A percentile compares a stretch with the other conserved stretches of the same genome.
phyloP scores from a whole-genome alignment of 768 basidiomycete species.

The Boletus subcaerulescens region DNA sequence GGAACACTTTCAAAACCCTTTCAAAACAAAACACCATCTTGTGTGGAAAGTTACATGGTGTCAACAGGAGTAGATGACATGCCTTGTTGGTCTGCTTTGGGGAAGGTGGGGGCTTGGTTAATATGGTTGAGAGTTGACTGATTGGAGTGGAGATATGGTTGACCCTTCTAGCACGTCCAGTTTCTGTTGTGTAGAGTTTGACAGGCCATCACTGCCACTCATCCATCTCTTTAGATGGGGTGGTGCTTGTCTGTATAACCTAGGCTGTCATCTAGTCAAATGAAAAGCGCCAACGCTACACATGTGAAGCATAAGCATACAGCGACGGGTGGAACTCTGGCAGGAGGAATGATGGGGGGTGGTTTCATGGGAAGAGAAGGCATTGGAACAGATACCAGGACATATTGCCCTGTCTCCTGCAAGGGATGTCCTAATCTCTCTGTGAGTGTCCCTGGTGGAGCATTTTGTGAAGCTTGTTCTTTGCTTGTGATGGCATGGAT shows the following conservation, averaged over 20 bases:
- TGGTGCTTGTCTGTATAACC: conserved; percentile 2
- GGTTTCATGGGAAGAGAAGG: neutral
- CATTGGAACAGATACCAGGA: neutral
- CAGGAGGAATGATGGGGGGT: neutral
- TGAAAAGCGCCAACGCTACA: neutral
- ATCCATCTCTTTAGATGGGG: conserved; percentile 11
- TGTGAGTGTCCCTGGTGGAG: neutral
- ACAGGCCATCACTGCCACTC: neutral
- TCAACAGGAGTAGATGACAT: neutral
- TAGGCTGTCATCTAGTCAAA: conserved; percentile 8
- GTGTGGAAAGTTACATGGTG: neutral
- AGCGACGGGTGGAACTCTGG: conserved; percentile 1
- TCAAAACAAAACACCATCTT: neutral
- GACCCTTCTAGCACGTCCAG: conserved; percentile 2
- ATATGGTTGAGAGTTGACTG: neutral
- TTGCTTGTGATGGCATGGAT: conserved; percentile 9
- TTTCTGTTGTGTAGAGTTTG: conserved; percentile 11
- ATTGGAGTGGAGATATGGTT: neutral
- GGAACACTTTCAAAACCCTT: too few species aligned
- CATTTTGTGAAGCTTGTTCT: conserved; percentile 1
- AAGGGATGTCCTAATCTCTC: neutral
- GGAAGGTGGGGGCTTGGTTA: neutral
- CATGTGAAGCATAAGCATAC: conserved; percentile 1
- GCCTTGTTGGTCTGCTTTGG: neutral
- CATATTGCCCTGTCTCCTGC: neutral